These are phyloP conservation scores for Pseudogymnoascus sp. DNA, from an alignment of 2,329 filamentous ascomycete species.

Conservation along the genomic window DNA sequence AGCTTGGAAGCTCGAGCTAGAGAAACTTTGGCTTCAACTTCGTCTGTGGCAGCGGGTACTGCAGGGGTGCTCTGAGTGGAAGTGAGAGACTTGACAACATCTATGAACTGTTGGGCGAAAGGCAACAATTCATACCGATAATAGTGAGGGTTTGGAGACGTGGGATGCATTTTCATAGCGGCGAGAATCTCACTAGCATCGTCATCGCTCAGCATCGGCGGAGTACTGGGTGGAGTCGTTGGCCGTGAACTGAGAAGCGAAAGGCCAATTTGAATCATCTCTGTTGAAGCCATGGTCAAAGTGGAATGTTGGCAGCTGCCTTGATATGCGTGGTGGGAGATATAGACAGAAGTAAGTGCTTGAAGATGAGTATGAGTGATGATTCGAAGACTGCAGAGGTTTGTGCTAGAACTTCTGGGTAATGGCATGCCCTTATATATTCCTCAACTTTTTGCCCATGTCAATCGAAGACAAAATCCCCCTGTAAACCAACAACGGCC, in stretches of 20 bases:
- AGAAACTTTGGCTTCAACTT: background rate
- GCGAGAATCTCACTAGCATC: background rate
- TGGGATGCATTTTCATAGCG: background rate
- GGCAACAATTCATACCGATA: background rate
- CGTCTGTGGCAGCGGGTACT: background rate
- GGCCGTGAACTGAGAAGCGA: background rate
- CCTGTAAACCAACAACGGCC: background rate
- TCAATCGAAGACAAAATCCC: background rate
- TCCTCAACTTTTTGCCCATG: background rate
- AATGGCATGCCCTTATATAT: conserved; percentile 11
- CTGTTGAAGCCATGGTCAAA: conserved; percentile 14
- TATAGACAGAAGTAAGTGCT: conserved; percentile 4
- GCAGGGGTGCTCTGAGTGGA: conserved; percentile 14
- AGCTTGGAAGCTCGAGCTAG: background rate
- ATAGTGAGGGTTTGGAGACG: background rate
- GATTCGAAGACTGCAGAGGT: conserved; percentile 11
- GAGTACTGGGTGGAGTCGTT: conserved; percentile 13
- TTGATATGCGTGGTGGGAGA: conserved; percentile 9
- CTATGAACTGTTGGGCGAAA: conserved; percentile 13
- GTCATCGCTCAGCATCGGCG: background rate
- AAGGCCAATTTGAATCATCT: conserved; percentile 16
- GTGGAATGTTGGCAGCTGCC: conserved; percentile 10
- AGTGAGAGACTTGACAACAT: conserved; percentile 15
- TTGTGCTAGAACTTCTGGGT: conserved; percentile 1
- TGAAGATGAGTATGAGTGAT: conserved; percentile 7